phyloP scores from a whole-genome alignment of 495 filamentous ascomycete genomes.

The Lentithecium fluviatile region DNA sequence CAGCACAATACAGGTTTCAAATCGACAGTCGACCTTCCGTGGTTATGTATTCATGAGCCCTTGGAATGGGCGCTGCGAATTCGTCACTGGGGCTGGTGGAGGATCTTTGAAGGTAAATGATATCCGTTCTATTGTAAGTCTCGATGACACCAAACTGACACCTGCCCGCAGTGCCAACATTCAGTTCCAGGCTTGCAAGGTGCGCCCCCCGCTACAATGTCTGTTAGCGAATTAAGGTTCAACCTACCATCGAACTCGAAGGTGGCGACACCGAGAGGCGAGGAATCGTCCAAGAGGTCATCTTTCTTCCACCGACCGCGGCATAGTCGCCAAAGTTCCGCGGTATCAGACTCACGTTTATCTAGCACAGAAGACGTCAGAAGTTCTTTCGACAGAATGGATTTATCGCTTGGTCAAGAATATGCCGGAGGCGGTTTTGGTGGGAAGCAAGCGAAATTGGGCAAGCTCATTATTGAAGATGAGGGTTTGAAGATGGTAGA shows the following conservation, averaged over 20 bases:
- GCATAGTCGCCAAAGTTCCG: constrained; percentile 19
- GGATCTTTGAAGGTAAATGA: constrained; percentile 57
- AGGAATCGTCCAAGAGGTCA: constrained; percentile 30
- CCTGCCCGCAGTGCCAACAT: constrained; percentile 66
- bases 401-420: constrained; percentile 74
- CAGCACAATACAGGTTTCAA: constrained; percentile 13
- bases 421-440: constrained; percentile 75
- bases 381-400: constrained; percentile 50
- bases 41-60: constrained; percentile 73
- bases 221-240: constrained; percentile 82
- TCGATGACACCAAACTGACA: not conserved
- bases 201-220: constrained; percentile 44
- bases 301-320: constrained; percentile 33
- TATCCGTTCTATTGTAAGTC: not conserved
- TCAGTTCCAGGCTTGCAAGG: constrained; percentile 47
- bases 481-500: constrained; percentile 96
- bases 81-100: constrained; percentile 70
- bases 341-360: constrained; percentile 26
- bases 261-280: constrained; percentile 27
- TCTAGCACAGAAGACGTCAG: constrained; percentile 19
- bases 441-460: constrained; percentile 85
- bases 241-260: constrained; percentile 49
- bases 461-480: constrained; percentile 86
- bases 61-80: constrained; percentile 83
- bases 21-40: constrained; percentile 35